phyloP scores from a whole-genome alignment of 129 eudicot species.

The Centella asiatica region DNA sequence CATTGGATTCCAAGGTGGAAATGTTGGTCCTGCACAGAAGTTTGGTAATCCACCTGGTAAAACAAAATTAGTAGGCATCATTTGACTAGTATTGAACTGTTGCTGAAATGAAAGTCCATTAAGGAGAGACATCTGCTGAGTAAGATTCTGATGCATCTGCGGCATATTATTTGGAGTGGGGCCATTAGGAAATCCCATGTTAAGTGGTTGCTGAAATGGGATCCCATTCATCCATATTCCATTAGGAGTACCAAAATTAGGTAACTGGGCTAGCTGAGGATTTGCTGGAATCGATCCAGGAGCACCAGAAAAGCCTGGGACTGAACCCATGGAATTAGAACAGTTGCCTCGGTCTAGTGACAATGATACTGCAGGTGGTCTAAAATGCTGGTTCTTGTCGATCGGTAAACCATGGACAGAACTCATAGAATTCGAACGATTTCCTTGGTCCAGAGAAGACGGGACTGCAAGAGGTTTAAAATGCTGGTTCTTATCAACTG shows the following conservation, averaged over 20 bases:
- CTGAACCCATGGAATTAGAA: conserved; percentile 7
- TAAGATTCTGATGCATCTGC: conserved; percentile 41
- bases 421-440: conserved; percentile 5
- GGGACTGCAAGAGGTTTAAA: conserved; percentile 2
- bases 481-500: conserved; percentile 7
- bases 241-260: conserved; percentile 15
- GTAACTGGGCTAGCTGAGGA: conserved; percentile 20
- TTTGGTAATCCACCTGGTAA: conserved; percentile 24
- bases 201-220: conserved; percentile 37
- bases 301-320: conserved; percentile 15
- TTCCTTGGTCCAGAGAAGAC: conserved; percentile 16
- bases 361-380: conserved; percentile 7
- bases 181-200: conserved; percentile 31
- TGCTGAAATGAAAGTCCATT: conserved; percentile 28
- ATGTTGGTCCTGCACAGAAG: conserved; percentile 27
- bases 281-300: conserved; percentile 19
- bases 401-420: conserved; percentile 10
- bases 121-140: conserved; percentile 36
- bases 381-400: conserved; percentile 6
- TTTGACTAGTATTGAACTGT: conserved; percentile 36
- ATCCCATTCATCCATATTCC: conserved; percentile 40
- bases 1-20: conserved; percentile 33
- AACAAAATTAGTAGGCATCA: conserved; percentile 35
- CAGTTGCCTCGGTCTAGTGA: conserved; percentile 14
- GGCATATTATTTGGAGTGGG: conserved; percentile 32